Evolutionary conservation across 176 grass and related monocot species (phyloP).

Genomic region (Paspalum vaginatum): DNA sequence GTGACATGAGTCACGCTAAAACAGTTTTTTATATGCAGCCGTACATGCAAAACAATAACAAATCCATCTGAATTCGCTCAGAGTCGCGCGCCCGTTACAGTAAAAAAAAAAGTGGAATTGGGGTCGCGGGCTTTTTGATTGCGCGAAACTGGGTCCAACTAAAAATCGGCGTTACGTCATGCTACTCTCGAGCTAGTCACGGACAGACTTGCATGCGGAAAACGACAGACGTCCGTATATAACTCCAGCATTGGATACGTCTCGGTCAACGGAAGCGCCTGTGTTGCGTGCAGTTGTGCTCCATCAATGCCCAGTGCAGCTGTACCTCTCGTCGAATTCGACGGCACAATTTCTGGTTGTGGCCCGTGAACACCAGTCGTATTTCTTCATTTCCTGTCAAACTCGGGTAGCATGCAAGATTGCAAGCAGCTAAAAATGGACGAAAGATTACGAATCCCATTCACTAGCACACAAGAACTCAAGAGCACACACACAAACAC

Average conservation of each 20-base stretch:
- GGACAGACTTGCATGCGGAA: not conserved
- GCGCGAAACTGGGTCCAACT: too few species aligned
- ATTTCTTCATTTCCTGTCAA: not conserved
- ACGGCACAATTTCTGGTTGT: not conserved
- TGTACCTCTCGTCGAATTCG: not conserved
- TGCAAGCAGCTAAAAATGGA: not conserved
- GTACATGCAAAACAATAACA: too few species aligned
- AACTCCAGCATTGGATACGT: not conserved
- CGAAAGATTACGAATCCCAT: too few species aligned
- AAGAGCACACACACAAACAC: not conserved
- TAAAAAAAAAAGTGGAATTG: too few species aligned
- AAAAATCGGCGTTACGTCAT: not conserved
- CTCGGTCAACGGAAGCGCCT: not conserved
- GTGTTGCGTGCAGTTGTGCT: constrained; percentile 23
- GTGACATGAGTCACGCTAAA: too few species aligned
- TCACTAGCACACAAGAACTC: not conserved
- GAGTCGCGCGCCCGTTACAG: too few species aligned
- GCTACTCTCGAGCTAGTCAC: constrained; percentile 2
- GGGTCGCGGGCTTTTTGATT: too few species aligned
- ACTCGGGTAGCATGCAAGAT: not conserved
- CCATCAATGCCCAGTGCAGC: not conserved
- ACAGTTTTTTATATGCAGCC: too few species aligned
- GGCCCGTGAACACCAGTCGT: not conserved
- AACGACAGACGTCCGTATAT: not conserved
- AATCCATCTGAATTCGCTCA: too few species aligned